These are phyloP conservation scores for Globisporangium takayamanum DNA, from an alignment of 352 stramenopile genomes.

Conservation along the genomic window DNA sequence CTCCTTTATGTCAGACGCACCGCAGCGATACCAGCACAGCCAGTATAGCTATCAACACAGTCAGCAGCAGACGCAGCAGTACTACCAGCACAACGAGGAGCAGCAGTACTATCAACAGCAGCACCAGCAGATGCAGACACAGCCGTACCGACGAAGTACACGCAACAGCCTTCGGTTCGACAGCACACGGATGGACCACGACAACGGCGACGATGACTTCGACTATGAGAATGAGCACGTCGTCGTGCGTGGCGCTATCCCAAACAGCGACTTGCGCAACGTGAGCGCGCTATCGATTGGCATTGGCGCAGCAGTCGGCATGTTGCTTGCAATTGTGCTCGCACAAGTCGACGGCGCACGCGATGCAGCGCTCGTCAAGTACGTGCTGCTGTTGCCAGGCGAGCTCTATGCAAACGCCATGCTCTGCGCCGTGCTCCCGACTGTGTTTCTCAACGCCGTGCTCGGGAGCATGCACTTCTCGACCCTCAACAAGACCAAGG, in stretches of 20 bases:
- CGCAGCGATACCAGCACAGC: no score
- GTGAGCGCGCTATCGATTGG: slow-evolving; percentile 19
- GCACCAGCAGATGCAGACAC: neutral
- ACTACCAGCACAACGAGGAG: neutral
- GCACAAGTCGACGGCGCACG: slow-evolving; percentile 15
- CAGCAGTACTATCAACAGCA: neutral
- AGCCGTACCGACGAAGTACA: neutral
- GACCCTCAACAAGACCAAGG: slow-evolving; percentile 30
- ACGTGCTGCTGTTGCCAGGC: slow-evolving; percentile 23
- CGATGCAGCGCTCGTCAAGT: slow-evolving; percentile 4
- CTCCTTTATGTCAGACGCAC: neutral
- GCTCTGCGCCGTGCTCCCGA: slow-evolving; percentile 34
- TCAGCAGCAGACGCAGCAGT: no score
- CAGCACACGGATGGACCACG: no score
- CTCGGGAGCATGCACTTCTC: slow-evolving; percentile 39
- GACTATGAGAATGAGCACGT: neutral
- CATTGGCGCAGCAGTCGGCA: slow-evolving; percentile 17
- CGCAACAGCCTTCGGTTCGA: no score
- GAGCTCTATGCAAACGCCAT: slow-evolving; percentile 32
- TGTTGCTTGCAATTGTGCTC: slow-evolving; percentile 21
- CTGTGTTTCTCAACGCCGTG: slow-evolving; percentile 32
- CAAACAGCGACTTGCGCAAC: slow-evolving; percentile 9
- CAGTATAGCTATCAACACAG: no score
- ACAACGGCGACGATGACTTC: neutral
- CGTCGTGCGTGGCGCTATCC: slow-evolving; percentile 9